Base-by-base conservation (phyloP, 805 yeast species). In the Candida krabiensis region DNA sequence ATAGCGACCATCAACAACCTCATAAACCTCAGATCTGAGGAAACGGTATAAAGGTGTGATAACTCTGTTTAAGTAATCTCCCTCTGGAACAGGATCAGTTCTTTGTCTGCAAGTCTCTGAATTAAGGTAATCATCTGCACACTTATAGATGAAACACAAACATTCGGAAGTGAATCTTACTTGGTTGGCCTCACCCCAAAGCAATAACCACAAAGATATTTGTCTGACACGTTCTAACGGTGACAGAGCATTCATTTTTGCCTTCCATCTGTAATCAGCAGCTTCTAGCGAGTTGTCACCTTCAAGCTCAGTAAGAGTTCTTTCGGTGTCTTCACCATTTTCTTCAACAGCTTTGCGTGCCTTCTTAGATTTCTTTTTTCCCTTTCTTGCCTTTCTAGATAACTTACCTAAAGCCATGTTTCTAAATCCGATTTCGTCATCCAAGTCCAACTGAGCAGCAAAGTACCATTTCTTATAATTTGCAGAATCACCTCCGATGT, bases 171-270 rank as follows among this genome's bases (percentile, higher is more conserved):
- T 84, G 70, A 93, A 93, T 67, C 99, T 85, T 42, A 91, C 95
- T 71, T 86, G 93, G 66, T 86, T 86, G 24, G 93, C 90, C 69
- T 86, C 95, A 71, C 95, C 95, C 95, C 95, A 86, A 52, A 83
- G 66, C 54, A 86, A 70, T 44, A 86, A 69, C 66, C 84, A 86
- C 46, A 86, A 68, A 11, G 90, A 82, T 52, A 86, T 66, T 49
- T 85, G 89, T 66, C 90, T 79, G 38, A 84, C 90, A 65, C 84
- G 77, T 61, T 84, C 91, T 39, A 83, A 66, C n/a, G 93, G 88
- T 34, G 81, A 57, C 53, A 83, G 69, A 21, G 70, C 61, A 56
- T 83, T 81, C 90, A 85, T 83, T 62, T 73, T 80, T 35, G 88
- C 81, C 63, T 83, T 84, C 95, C 95, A 86, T 70, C 89, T 79